Evolutionary conservation across 345 rosid genomes (phyloP).

Genomic region (Angophora floribunda): DNA sequence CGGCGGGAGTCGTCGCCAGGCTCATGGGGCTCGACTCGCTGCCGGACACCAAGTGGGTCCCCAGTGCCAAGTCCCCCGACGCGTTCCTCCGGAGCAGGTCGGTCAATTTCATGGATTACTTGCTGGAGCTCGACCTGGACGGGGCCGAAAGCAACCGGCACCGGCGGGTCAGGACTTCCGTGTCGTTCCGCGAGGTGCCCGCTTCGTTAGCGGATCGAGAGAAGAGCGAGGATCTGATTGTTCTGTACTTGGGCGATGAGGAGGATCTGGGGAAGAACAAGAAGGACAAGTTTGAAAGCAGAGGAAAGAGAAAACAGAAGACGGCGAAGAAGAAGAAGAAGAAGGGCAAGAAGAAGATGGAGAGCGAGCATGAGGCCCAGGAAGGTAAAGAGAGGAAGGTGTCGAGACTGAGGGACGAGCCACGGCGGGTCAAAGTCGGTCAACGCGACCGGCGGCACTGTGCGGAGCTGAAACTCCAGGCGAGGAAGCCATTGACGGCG

Average conservation of each 20-base stretch:
- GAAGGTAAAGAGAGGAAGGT: conserved; percentile 17
- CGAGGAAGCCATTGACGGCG: conserved; percentile 2
- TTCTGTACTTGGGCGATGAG: conserved; percentile 31
- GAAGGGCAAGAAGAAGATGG: not conserved
- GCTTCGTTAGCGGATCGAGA: not conserved
- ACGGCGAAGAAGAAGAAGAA: conserved; percentile 14
- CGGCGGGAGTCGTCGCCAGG: conserved; percentile 66
- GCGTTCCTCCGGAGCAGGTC: conserved; percentile 63
- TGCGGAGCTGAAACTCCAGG: conserved; percentile 1
- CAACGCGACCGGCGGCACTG: not conserved
- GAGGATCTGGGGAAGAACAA: conserved; percentile 16
- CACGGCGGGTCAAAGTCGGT: conserved; percentile 11
- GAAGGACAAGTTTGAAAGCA: conserved; percentile 3
- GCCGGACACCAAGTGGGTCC: conserved; percentile 34
- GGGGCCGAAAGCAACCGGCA: conserved; percentile 16
- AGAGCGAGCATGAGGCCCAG: not conserved
- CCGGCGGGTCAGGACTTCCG: conserved; percentile 59
- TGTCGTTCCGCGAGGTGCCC: conserved; percentile 67
- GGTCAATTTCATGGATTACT: conserved; percentile 82
- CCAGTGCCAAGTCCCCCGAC: conserved; percentile 24
- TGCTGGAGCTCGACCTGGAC: conserved; percentile 26
- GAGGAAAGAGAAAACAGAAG: not conserved
- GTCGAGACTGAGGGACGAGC: conserved; percentile 43
- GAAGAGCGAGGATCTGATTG: conserved; percentile 23
- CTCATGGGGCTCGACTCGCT: conserved; percentile 76